Conservation (phyloP, 805 yeast genomes). For the Ogataea chonburiensis region DNA sequence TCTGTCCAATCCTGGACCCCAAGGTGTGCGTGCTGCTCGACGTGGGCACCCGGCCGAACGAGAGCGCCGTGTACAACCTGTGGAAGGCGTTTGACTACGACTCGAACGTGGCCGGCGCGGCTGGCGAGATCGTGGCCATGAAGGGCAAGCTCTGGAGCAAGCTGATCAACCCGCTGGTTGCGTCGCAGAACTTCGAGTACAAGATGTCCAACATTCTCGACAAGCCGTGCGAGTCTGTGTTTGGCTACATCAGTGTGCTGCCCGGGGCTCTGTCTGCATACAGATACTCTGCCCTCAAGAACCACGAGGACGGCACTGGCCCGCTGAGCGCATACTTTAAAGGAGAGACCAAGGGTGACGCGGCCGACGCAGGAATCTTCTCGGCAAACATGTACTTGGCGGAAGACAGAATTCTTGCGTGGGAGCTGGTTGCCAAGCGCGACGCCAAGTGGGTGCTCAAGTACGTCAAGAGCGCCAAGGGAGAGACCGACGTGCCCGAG, state of each 20-base stretch:
- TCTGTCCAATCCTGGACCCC: constrained; percentile 90
- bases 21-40: constrained; percentile 86
- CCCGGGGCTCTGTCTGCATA: constrained; percentile 98
- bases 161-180: constrained; percentile 85
- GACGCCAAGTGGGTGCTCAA: constrained; percentile 85
- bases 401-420: constrained; percentile 93
- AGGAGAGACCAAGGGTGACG: constrained; percentile 59
- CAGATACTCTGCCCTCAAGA: constrained; percentile 80
- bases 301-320: constrained; percentile 88
- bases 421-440: constrained; percentile 90
- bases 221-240: constrained; percentile 88
- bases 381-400: constrained; percentile 97
- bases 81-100: constrained; percentile 98
- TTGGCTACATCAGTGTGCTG: constrained; percentile 89
- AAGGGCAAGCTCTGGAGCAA: constrained; percentile 86
- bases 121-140: constrained; percentile 96
- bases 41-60: constrained; percentile 97
- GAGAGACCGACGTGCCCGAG: constrained; percentile 97
- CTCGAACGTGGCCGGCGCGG: constrained; percentile 98
- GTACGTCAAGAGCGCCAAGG: constrained; percentile 89
- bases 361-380: constrained; percentile 63
- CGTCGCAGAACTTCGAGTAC: constrained; percentile 94
- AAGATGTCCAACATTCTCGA: constrained; percentile 96
- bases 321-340: constrained; percentile 86
- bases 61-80: constrained; percentile 81